Base-by-base conservation (phyloP, 2,329 filamentous ascomycete species). In the Fusarium succisae region DNA sequence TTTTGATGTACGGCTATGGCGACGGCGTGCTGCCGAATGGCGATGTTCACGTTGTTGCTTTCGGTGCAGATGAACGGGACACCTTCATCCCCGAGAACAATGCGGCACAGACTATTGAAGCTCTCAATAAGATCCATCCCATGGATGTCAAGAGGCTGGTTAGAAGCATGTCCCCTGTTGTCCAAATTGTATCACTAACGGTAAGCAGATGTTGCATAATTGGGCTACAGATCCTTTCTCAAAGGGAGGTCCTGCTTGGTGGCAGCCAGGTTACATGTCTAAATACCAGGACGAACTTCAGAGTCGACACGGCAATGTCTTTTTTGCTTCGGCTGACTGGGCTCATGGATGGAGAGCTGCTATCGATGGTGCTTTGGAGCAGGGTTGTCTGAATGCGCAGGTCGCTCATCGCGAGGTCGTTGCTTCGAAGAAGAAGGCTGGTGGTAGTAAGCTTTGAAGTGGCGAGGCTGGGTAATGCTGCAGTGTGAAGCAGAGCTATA, bases 21-120 rank as follows among this genome's bases (percentile, higher is more conserved):
- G 47, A 51, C 2, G 47, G 47, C 2, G 28, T 51, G 0, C 28
- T 51, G 0, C 28, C 47, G 0, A 32, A 32, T 0, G 47, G 47
- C 0, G 22, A 32, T 32, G 28, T 32, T 2, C 47, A 51, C 12
- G 15, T 51, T 1, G 47, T 51, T 32, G 47, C 47, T 14, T 51
- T 51, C 3, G 47, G 47, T 18, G 47, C 47, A 14, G 47, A 51
- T n/a, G 47, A 51, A 2, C 11, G 47, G 2, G 28, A 51, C 0
- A 51, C 28, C 5, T 51, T 51, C 8, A 14, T 51, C 3, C 47
- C 47, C 0, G 47, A 51, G 11, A 24, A 51, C 5, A 18, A 32
- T 32, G 28, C 47, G 0, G 47, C 47, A 0, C 47, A 32, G 22
- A 51, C 47, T 0, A 51, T 32, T 24, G 28, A 51, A 14, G 47